phyloP scores from a whole-genome alignment of 2,329 filamentous ascomycete species.

The Cercospora canescens region DNA sequence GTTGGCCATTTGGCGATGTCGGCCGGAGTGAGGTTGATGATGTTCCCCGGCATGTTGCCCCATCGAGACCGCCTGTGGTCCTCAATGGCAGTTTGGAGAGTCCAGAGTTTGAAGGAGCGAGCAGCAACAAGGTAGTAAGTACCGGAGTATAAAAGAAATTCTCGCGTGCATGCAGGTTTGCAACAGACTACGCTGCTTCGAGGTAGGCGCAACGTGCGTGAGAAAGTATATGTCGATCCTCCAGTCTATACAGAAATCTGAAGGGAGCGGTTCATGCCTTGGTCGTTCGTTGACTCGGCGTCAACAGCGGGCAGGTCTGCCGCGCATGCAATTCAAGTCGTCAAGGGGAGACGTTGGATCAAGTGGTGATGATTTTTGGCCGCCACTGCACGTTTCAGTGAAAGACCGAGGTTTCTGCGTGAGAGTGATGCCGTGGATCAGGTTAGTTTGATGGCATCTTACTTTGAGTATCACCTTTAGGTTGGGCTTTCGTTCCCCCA shows the following conservation, averaged over 20 bases:
- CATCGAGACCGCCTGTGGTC: neutral
- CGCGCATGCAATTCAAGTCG: neutral
- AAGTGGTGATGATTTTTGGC: neutral
- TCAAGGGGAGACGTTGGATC: neutral
- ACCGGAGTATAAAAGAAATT: neutral
- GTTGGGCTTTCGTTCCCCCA: neutral
- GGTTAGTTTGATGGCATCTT: neutral
- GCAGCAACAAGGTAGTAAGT: neutral
- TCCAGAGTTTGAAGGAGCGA: neutral
- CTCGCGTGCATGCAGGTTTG: neutral
- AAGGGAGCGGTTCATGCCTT: neutral
- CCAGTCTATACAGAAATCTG: neutral
- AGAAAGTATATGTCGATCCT: constrained; percentile 11
- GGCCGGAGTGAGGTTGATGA: constrained; percentile 29
- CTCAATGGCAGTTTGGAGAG: neutral
- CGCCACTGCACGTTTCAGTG: neutral
- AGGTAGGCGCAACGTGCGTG: constrained; percentile 3
- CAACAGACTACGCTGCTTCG: constrained; percentile 1
- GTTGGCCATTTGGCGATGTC: constrained; percentile 36
- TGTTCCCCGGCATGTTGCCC: constrained; percentile 32
- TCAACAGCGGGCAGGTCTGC: neutral
- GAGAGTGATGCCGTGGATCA: neutral
- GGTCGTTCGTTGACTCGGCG: neutral
- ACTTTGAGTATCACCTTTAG: neutral
- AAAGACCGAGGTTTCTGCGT: neutral